Conservation (phyloP, 2,329 filamentous ascomycete genomes). For the Rachicladosporium sp. region DNA sequence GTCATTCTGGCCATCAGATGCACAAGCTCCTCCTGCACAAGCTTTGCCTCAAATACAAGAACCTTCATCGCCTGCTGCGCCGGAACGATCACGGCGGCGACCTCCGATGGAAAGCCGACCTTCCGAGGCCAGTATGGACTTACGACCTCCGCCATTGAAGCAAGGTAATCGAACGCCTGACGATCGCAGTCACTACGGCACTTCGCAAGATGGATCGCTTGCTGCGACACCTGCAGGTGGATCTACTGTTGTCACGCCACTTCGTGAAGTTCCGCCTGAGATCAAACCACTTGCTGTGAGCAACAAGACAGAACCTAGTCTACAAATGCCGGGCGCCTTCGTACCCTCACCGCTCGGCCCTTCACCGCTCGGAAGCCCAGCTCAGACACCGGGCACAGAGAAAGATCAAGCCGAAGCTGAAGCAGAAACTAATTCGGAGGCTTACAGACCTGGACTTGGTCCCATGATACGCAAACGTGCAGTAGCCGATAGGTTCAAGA, state of each 20-base stretch:
- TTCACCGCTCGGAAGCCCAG: constrained; percentile 6
- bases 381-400: constrained; percentile 11
- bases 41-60: constrained; percentile 6
- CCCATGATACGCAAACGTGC: constrained; percentile 82
- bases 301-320: constrained; percentile 11
- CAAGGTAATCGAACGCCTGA: constrained; percentile 6
- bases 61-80: constrained; percentile 11
- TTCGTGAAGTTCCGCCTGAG: constrained; percentile 7
- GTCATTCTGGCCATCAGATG: constrained; percentile 15
- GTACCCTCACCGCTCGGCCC: constrained; percentile 4
- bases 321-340: constrained; percentile 8
- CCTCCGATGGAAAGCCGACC: constrained; percentile 9
- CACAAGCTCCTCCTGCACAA: constrained; percentile 4
- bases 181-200: constrained; percentile 6
- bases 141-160: constrained; percentile 20
- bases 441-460: constrained; percentile 62
- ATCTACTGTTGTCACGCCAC: constrained; percentile 3
- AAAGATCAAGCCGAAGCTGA: constrained; percentile 7
- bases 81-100: constrained; percentile 14
- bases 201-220: constrained; percentile 1
- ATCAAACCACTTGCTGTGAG: constrained; percentile 7
- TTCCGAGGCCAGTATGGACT: constrained; percentile 13
- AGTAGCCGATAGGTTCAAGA: constrained; percentile 62
- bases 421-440: constrained; percentile 22
- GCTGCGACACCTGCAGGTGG: not conserved